Percentiles rank a stretch among this genome's conserved stretches.
phyloP scores from a whole-genome alignment of 2,329 filamentous ascomycete species.

The Magnaporthiopsis poae region DNA sequence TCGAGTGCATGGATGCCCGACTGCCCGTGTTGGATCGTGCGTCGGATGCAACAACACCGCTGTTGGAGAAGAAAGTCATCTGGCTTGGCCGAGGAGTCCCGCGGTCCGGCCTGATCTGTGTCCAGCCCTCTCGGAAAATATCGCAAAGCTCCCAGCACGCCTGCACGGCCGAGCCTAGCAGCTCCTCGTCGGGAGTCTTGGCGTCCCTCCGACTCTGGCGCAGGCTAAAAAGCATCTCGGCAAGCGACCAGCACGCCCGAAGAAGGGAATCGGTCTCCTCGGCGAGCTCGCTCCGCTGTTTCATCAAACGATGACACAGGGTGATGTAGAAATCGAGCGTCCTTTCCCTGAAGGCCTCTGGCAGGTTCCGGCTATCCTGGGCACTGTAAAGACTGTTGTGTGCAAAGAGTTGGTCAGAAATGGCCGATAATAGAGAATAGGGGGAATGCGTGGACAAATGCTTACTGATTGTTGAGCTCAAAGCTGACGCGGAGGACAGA shows the following conservation, averaged over 20 bases:
- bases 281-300: constrained; percentile 67
- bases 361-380: constrained; percentile 67
- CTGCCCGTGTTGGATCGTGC: constrained; percentile 28
- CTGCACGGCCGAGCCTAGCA: constrained; percentile 78
- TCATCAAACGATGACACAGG: constrained; percentile 90
- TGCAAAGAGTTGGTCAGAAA: constrained; percentile 3
- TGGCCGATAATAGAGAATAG: background rate
- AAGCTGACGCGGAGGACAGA: constrained; percentile 87
- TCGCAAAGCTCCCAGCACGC: constrained; percentile 93
- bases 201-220: constrained; percentile 71
- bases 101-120: constrained; percentile 73
- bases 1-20: constrained; percentile 41
- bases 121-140: constrained; percentile 86
- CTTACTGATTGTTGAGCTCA: constrained; percentile 82
- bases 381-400: constrained; percentile 66
- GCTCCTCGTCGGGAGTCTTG: constrained; percentile 66
- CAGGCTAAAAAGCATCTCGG: constrained; percentile 86
- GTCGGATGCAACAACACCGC: constrained; percentile 27
- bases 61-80: constrained; percentile 54
- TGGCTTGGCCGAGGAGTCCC: constrained; percentile 77
- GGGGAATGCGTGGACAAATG: constrained; percentile 6
- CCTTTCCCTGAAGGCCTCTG: constrained; percentile 76
- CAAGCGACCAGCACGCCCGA: constrained; percentile 77
- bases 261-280: constrained; percentile 78
- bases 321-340: constrained; percentile 93